Evolutionary conservation across 2,329 filamentous ascomycete genomes (phyloP).

Genomic region (Venturia oleaginea): DNA sequence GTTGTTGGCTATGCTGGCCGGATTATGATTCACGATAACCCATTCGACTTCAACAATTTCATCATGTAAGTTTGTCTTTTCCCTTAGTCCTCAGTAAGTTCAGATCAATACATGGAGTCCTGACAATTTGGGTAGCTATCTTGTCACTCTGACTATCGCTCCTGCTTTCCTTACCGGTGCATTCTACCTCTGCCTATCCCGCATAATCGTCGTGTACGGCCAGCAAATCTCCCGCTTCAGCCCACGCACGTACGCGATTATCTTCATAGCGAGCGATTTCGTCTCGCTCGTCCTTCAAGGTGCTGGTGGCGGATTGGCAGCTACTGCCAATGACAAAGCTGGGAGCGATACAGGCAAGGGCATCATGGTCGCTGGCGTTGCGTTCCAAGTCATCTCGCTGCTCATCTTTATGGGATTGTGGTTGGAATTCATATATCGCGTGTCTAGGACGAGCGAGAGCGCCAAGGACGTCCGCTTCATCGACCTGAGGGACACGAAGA

Average conservation of each 20-base stretch:
- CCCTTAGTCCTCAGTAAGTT: neutral
- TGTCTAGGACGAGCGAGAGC: slow-evolving; percentile 4
- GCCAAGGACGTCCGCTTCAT: slow-evolving; percentile 2
- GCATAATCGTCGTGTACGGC: slow-evolving; percentile 32
- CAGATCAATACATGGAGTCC: neutral
- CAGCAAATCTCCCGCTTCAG: slow-evolving; percentile 29
- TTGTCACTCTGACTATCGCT: slow-evolving; percentile 50
- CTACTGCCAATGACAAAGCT: slow-evolving; percentile 35
- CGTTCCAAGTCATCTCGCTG: slow-evolving; percentile 46
- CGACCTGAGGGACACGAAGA: neutral
- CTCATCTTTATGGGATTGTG: slow-evolving; percentile 38
- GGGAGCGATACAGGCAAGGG: slow-evolving; percentile 41
- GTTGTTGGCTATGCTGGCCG: slow-evolving; percentile 48
- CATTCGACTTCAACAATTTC: slow-evolving; percentile 41
- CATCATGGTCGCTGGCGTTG: slow-evolving; percentile 50
- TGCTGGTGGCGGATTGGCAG: slow-evolving; percentile 43
- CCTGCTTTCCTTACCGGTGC: slow-evolving; percentile 52
- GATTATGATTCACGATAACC: slow-evolving; percentile 44
- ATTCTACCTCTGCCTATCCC: slow-evolving; percentile 54
- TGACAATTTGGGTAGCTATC: slow-evolving; percentile 3
- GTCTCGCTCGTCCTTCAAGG: slow-evolving; percentile 37
- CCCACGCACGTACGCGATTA: slow-evolving; percentile 38
- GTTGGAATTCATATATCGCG: slow-evolving; percentile 25
- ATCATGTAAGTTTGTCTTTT: slow-evolving; percentile 34
- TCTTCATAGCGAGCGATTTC: slow-evolving; percentile 43